Evolutionary conservation across 768 basidiomycete species (phyloP), one percentile per base, ranked within the genome.

Genomic region (Rickenella mellea): DNA sequence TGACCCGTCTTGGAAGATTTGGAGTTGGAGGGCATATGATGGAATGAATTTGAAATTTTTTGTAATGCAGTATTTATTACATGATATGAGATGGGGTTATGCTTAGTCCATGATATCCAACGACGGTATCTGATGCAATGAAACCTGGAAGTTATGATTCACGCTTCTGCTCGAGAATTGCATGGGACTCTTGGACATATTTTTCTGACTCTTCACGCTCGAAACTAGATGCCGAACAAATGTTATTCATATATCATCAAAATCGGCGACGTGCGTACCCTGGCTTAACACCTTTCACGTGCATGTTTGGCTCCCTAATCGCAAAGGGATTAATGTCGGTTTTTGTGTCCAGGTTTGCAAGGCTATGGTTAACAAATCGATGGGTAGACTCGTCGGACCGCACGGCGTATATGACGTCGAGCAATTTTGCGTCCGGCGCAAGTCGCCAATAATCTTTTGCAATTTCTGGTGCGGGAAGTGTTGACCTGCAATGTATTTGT

Each of bases 361-460:
- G 68, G 44, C 85, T 88, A 65, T 98, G 94, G 61, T 98, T 98
- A 49, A 94, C 90, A 54, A 97, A 97, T 39, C 90, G 73, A 55
- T 98, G 93, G 1, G 86, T 91, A 1, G 85, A 76, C 58, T 97
- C 93, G 60, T 97, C 93, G 12, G 87, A 89, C 52, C 93, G 75
- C 26, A 97, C 87, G 26, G 90, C 91, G 54, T 88, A 88, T 38
- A 97, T 71, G 36, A 94, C 83, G 52, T 97, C 94, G 15, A 89
- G 66, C 45, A 98, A 64, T 52, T 75, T 91, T 0, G 90, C 85
- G 51, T 83, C 58, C 2, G 74, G 63, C 2, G 60, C 55, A 25
- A 94, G 70, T 19, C 91, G 77, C 90, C 94, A 98, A 62, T 97
- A 97, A 57, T 97, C 92, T 48, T 88, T 91, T 6, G 93, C 85